Evolutionary conservation across 1,139 yeast species (phyloP), one percentile per base, ranked within the genome.

Genomic region (Saccharomyces hybrid): DNA sequence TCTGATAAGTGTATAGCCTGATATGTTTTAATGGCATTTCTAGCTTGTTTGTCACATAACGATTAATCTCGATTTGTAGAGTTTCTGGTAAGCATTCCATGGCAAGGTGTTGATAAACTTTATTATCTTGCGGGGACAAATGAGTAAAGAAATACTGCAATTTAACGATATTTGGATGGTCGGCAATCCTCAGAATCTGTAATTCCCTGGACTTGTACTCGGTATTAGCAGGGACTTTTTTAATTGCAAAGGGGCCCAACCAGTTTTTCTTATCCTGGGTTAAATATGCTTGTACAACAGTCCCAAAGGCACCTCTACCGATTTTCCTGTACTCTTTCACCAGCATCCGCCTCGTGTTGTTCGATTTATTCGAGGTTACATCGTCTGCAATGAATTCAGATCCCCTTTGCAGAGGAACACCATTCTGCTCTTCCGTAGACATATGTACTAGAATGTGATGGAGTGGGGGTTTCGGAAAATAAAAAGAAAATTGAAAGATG

Each of bases 51-150:
- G 79, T 78, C 65, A 84, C 80, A 68, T 83, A 86, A 63, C 83
- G 79, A 63, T 84, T 83, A 62, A 86, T 86, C 70, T 86, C 95
- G 52, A 78, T 72, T 67, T 86, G 93, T 59, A 86, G 75, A 57
- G 87, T 86, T 48, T 86, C 84, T n/a, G 93, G 93, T 56, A 86
- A 75, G 62, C 91, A 85, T 71, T 86, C 95, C 95, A 86, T 86
- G 29, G 88, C 93, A 63, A 86, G 74, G 73, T 86, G 88, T 67
- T 85, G 91, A 69, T 86, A 86, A 47, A 86, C 69, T 63, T 83
- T 81, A 58, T 80, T 79, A 67, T 83, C 86, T 56, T 75, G 75
- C 44, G 78, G 78, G 5, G 81, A 73, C 6, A 61, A 54, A 57
- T 81, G 83, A 57, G 85, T 83, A 69, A 84, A 88, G 66, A 83